Conservation (phyloP, 192 early-diverging fungal genomes). For the Jimgerdemannia flammicorona region DNA sequence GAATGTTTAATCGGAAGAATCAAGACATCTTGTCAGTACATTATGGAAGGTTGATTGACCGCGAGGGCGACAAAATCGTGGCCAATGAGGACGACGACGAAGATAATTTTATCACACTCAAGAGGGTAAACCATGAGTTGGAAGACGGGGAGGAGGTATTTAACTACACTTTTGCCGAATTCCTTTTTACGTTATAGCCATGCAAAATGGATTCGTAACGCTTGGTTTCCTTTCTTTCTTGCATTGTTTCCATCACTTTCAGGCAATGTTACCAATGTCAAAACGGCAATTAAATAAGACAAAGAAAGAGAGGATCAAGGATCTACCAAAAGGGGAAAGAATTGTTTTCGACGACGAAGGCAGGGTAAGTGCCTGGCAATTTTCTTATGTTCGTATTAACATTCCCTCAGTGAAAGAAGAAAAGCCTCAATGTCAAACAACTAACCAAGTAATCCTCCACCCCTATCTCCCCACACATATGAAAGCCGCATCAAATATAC, state of each 20-base stretch:
- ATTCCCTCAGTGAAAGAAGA: too few relatives aligned
- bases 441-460: too few relatives aligned
- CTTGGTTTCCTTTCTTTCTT: constrained; percentile 1
- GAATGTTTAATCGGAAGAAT: constrained; percentile 94
- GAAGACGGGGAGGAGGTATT: constrained; percentile 33
- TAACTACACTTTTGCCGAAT: too few relatives aligned
- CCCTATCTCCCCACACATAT: neutral
- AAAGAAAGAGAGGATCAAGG: constrained; percentile 72
- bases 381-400: neutral
- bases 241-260: neutral
- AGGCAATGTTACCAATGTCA: constrained; percentile 27
- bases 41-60: constrained; percentile 82
- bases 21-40: constrained; percentile 86
- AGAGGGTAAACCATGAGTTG: constrained; percentile 80
- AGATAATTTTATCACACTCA: constrained; percentile 82
- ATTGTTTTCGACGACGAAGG: constrained; percentile 96
- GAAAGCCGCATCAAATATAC: constrained; percentile 60
- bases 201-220: constrained; percentile 16
- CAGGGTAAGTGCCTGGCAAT: constrained; percentile 37
- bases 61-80: constrained; percentile 37
- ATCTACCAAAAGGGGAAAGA: constrained; percentile 63
- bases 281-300: constrained; percentile 47
- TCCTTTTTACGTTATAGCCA: too few relatives aligned
- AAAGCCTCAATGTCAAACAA: too few relatives aligned
- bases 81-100: constrained; percentile 50